A percentile compares a stretch with the other conserved stretches of the same genome.
phyloP scores from a whole-genome alignment of 306 rosid species.

The Quercus parvula region DNA sequence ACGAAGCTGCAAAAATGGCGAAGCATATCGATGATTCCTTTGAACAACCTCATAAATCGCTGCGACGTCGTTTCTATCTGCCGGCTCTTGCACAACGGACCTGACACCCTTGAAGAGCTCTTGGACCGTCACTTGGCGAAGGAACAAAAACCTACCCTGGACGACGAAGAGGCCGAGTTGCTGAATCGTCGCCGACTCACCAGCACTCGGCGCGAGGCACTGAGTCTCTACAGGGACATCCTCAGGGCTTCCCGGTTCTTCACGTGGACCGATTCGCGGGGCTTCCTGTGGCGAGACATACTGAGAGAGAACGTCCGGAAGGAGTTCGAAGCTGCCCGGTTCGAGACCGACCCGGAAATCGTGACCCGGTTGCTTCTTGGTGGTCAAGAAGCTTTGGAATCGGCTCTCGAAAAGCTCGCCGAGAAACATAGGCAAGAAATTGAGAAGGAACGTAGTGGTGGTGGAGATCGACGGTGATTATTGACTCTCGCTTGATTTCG shows the following conservation, averaged over 20 bases:
- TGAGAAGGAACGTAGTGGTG: conserved; percentile 48
- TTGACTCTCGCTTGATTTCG: background rate
- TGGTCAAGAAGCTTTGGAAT: conserved; percentile 68
- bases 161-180: conserved; percentile 51
- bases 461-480: conserved; percentile 29
- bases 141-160: conserved; percentile 30
- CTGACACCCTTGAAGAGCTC: conserved; percentile 80
- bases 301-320: conserved; percentile 75
- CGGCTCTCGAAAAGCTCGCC: conserved; percentile 67
- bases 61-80: background rate
- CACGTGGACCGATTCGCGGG: conserved; percentile 58
- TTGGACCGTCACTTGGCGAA: conserved; percentile 68
- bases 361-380: conserved; percentile 73
- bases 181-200: conserved; percentile 65
- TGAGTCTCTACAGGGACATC: conserved; percentile 68
- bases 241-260: conserved; percentile 66
- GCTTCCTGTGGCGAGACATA: conserved; percentile 69
- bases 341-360: conserved; percentile 74
- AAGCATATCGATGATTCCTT: conserved; percentile 5
- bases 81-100: conserved; percentile 65
- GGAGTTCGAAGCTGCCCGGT: conserved; percentile 79
- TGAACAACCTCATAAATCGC: background rate
- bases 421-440: conserved; percentile 62
- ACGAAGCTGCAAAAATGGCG: conserved; percentile 25
- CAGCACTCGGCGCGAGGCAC: conserved; percentile 69